Conservation (phyloP, 106 monocot species). For the Dendrobium nobile region DNA sequence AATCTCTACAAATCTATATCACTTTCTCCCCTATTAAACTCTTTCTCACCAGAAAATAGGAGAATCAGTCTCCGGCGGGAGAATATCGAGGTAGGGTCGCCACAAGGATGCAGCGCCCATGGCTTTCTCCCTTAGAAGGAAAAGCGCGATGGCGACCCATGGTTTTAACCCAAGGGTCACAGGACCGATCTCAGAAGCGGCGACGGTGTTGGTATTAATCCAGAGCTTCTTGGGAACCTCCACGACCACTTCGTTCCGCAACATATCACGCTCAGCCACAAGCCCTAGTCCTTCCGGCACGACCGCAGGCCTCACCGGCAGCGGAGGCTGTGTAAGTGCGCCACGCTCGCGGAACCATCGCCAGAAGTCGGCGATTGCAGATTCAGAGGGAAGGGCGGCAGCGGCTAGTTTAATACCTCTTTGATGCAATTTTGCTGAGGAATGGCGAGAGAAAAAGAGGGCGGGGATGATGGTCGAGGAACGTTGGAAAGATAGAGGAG, state of each 20-base stretch:
- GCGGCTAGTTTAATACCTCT: not conserved
- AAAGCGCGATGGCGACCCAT: constrained; percentile 66
- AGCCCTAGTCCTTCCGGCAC: constrained; percentile 75
- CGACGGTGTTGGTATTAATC: constrained; percentile 61
- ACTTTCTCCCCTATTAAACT: not conserved
- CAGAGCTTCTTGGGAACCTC: constrained; percentile 75
- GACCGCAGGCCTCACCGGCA: constrained; percentile 20
- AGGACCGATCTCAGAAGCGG: constrained; percentile 46
- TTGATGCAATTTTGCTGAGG: not conserved
- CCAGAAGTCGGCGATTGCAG: constrained; percentile 40
- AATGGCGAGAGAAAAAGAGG: not conserved
- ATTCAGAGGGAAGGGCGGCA: constrained; percentile 2
- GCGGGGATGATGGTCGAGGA: not conserved
- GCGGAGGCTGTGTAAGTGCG: constrained; percentile 3
- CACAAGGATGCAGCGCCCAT: constrained; percentile 47
- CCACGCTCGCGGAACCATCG: constrained; percentile 36
- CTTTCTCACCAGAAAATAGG: constrained; percentile 75
- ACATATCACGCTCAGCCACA: constrained; percentile 52
- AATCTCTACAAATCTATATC: not conserved
- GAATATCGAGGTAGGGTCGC: constrained; percentile 65
- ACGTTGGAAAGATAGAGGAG: not conserved
- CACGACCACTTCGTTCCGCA: constrained; percentile 50
- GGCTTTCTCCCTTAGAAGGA: constrained; percentile 54
- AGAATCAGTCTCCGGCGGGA: constrained; percentile 56
- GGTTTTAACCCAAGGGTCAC: constrained; percentile 44